These are phyloP conservation scores for Diaporthe sp. DNA, from an alignment of 2,329 filamentous ascomycete species.

Conservation along the genomic window DNA sequence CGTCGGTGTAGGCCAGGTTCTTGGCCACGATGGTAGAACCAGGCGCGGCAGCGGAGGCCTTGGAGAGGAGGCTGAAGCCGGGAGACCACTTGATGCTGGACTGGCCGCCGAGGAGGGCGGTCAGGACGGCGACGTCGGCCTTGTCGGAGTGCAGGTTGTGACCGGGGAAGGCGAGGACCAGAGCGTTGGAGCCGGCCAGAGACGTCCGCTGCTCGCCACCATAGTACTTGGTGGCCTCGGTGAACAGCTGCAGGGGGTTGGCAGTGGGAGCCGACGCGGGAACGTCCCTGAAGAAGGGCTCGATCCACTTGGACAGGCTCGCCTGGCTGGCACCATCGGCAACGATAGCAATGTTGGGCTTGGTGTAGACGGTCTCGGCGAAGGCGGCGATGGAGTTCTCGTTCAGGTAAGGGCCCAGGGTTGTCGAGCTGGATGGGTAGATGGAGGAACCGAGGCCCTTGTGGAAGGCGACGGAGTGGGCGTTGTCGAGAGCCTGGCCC, in stretches of 20 bases:
- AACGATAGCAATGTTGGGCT: constrained; percentile 91
- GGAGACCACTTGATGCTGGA: constrained; percentile 95
- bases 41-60: constrained; percentile 76
- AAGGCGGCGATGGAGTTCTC: constrained; percentile 81
- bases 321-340: constrained; percentile 86
- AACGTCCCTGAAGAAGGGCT: constrained; percentile 87
- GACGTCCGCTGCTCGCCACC: constrained; percentile 94
- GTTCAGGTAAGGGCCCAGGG: constrained; percentile 84
- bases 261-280: constrained; percentile 65
- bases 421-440: constrained; percentile 77
- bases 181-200: constrained; percentile 77
- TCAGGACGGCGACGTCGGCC: constrained; percentile 89
- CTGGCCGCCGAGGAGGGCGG: constrained; percentile 89
- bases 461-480: constrained; percentile 91
- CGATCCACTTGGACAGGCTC: constrained; percentile 88
- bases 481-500: constrained; percentile 85
- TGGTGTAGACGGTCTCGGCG: constrained; percentile 84
- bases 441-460: constrained; percentile 86
- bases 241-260: constrained; percentile 67
- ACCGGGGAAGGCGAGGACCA: constrained; percentile 94
- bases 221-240: constrained; percentile 83
- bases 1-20: constrained; percentile 91
- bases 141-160: constrained; percentile 86
- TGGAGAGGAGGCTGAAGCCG: constrained; percentile 90
- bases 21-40: constrained; percentile 78